Conservation (phyloP, 305 asterid species). For the Lippia alba region DNA sequence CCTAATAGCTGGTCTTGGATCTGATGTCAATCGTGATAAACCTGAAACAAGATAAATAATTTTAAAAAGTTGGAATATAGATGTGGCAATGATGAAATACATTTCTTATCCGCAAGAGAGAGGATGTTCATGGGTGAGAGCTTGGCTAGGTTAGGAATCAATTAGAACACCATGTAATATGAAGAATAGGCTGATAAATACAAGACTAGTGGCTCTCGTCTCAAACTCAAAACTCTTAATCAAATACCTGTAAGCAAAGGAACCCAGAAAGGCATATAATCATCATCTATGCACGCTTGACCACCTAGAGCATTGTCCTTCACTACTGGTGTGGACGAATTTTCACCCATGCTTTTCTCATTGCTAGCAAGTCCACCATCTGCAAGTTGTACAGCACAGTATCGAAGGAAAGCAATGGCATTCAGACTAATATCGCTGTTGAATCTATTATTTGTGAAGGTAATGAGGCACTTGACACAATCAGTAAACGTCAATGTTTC, state of each 20-base stretch:
- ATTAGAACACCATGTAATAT: background rate
- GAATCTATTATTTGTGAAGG: slow-evolving; percentile 93
- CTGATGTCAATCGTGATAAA: slow-evolving; percentile 85
- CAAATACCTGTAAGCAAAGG: slow-evolving; percentile 89
- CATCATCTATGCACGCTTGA: slow-evolving; percentile 64
- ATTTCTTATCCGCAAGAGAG: slow-evolving; percentile 24
- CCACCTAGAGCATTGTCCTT: slow-evolving; percentile 61
- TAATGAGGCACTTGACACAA: slow-evolving; percentile 94
- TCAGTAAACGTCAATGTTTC: slow-evolving; percentile 90
- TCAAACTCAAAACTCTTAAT: slow-evolving; percentile 29
- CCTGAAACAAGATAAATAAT: slow-evolving; percentile 58
- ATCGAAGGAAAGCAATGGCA: slow-evolving; percentile 98
- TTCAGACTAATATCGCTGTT: slow-evolving; percentile 98
- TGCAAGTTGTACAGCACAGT: slow-evolving; percentile 97
- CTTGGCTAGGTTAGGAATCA: background rate
- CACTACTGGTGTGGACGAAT: slow-evolving; percentile 36
- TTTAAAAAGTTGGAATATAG: slow-evolving; percentile 28
- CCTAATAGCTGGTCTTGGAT: slow-evolving; percentile 93
- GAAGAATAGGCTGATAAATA: background rate
- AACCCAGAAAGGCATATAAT: slow-evolving; percentile 71
- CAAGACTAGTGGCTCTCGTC: slow-evolving; percentile 15
- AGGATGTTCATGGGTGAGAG: slow-evolving; percentile 12
- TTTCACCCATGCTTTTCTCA: slow-evolving; percentile 59
- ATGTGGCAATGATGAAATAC: slow-evolving; percentile 13
- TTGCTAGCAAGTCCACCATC: slow-evolving; percentile 90